Evolutionary conservation across 108 stramenopile species (phyloP).

Genomic region (Nitzschia sp.): DNA sequence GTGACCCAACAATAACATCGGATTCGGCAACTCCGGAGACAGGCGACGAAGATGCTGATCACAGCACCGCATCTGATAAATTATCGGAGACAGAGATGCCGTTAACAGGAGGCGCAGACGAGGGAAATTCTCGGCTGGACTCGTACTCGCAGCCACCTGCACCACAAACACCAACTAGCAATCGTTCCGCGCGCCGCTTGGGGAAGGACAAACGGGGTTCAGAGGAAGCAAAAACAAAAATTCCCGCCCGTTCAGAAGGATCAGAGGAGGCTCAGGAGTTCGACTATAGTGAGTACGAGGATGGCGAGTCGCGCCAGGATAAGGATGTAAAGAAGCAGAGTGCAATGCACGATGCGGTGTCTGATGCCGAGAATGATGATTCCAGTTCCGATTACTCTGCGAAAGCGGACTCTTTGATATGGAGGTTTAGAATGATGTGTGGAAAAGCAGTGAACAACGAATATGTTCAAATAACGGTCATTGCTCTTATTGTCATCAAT

Average conservation of each 20-base stretch:
- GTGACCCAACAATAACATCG: not conserved
- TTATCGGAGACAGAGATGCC: not conserved
- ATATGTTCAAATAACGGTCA: conserved; percentile 49
- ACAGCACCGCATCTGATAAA: not conserved
- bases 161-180: not conserved
- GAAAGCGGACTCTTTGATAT: not conserved
- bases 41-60: not conserved
- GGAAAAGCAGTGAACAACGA: conserved; percentile 58
- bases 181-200: no score
- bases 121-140: not conserved
- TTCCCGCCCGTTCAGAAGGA: no score
- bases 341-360: no score
- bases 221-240: no score
- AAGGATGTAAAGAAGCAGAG: not conserved
- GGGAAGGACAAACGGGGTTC: no score
- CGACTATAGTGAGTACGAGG: no score
- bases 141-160: not conserved
- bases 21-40: not conserved
- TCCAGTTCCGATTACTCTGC: no score
- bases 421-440: conserved; percentile 20
- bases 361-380: no score
- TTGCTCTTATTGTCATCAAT: conserved; percentile 64
- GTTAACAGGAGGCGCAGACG: not conserved
- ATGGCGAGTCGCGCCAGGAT: not conserved
- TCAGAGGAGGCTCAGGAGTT: no score